Percentiles rank a stretch among this genome's conserved stretches.
These are phyloP conservation scores for Odonthalia washingtoniensis DNA, from an alignment of 31 red algal genomes.

Conservation along the genomic window DNA sequence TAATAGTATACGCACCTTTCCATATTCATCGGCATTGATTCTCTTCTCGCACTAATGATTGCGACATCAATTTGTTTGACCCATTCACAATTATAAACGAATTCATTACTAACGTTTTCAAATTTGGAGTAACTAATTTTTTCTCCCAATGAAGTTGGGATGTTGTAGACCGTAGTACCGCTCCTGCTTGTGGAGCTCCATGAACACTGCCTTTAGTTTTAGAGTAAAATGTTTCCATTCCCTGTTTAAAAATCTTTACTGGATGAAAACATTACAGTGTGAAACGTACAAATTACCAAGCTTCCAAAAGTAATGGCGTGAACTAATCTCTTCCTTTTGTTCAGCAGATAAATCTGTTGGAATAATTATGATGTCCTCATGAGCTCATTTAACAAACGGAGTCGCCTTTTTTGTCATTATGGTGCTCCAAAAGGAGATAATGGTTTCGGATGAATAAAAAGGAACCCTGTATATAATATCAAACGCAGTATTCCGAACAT, in stretches of 20 bases:
- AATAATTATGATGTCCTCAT: no score
- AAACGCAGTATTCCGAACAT: no score
- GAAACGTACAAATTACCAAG: conserved; percentile 27
- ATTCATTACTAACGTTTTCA: no score
- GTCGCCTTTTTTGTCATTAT: background rate
- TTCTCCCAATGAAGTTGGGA: conserved; percentile 54
- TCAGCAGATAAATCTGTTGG: no score
- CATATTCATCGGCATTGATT: no score
- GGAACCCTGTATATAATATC: no score
- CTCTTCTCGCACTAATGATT: no score
- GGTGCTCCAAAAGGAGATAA: background rate
- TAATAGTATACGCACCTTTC: no score
- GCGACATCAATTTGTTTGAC: no score
- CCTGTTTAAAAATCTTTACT: conserved; percentile 57
- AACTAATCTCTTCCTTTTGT: background rate
- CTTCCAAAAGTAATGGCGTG: conserved; percentile 37
- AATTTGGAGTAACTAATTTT: no score
- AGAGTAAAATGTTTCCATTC: conserved; percentile 50
- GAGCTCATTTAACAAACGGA: background rate
- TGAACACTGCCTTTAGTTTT: conserved; percentile 40
- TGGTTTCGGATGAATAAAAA: background rate
- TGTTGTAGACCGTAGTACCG: conserved; percentile 18
- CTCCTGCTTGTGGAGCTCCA: conserved; percentile 31
- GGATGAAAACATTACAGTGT: conserved; percentile 16
- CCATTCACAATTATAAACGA: no score